These are phyloP conservation scores for Metarhizium brunneum DNA, from an alignment of 2,329 filamentous ascomycete genomes.

Conservation along the genomic window DNA sequence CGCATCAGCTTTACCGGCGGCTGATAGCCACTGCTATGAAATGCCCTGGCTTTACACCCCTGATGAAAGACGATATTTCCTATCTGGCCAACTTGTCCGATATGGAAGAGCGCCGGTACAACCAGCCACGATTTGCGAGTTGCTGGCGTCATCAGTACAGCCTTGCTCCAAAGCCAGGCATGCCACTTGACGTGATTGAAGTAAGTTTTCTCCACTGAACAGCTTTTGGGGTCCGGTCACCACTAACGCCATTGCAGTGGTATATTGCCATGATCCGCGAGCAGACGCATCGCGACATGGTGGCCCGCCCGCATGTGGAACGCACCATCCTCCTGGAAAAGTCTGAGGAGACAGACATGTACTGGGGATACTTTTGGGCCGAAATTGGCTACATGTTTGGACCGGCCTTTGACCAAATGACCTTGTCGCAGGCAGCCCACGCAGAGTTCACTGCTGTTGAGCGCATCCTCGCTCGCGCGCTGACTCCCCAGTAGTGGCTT, in stretches of 20 bases:
- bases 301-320: slow-evolving; percentile 30
- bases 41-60: slow-evolving; percentile 50
- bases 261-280: slow-evolving; percentile 48
- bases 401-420: slow-evolving; percentile 35
- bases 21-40: slow-evolving; percentile 41
- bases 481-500: slow-evolving; percentile 11
- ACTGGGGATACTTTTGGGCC: slow-evolving; percentile 45
- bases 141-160: slow-evolving; percentile 45
- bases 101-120: slow-evolving; percentile 26
- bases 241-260: slow-evolving; percentile 30
- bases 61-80: slow-evolving; percentile 53
- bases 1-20: slow-evolving; percentile 42
- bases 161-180: slow-evolving; percentile 37
- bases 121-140: slow-evolving; percentile 37
- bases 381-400: slow-evolving; percentile 34
- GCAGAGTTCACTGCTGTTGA: slow-evolving; percentile 42
- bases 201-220: slow-evolving; percentile 21
- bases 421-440: slow-evolving; percentile 34
- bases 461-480: slow-evolving; percentile 34
- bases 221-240: neutral
- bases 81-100: slow-evolving; percentile 28
- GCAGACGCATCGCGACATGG: slow-evolving; percentile 34
- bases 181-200: slow-evolving; percentile 44
- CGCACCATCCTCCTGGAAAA: slow-evolving; percentile 27
- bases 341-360: slow-evolving; percentile 25